Percentiles rank a stretch among this genome's conserved stretches.
phyloP scores from a whole-genome alignment of 805 yeast genomes.

The Yamadazyma philogaea region DNA sequence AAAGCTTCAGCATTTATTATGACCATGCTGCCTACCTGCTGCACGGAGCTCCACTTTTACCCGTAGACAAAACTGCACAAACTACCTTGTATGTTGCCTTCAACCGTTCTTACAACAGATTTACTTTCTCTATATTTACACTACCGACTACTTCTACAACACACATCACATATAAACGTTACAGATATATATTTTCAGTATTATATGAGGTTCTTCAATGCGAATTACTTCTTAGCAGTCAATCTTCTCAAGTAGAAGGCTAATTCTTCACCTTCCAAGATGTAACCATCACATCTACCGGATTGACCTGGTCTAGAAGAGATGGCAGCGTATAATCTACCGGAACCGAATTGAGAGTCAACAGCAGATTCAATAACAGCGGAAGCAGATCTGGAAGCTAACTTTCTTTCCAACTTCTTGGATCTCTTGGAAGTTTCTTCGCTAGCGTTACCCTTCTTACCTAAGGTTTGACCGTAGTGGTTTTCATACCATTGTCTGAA shows the following conservation, averaged over 20 bases:
- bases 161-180: slow-evolving; percentile 7
- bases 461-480: slow-evolving; percentile 92
- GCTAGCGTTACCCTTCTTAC: slow-evolving; percentile 55
- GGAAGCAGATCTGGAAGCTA: slow-evolving; percentile 84
- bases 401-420: slow-evolving; percentile 82
- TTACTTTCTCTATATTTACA: not conserved
- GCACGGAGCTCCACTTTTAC: too few relatives aligned
- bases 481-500: slow-evolving; percentile 99
- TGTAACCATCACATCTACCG: slow-evolving; percentile 99
- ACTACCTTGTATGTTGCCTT: too few relatives aligned
- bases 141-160: not conserved
- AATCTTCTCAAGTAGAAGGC: slow-evolving; percentile 99
- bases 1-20: too few relatives aligned
- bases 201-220: slow-evolving; percentile 8
- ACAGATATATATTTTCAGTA: slow-evolving; percentile 12
- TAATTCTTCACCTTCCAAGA: slow-evolving; percentile 99
- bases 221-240: slow-evolving; percentile 91
- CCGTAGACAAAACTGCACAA: too few relatives aligned
- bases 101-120: not conserved
- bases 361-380: slow-evolving; percentile 88
- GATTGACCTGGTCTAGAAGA: slow-evolving; percentile 99
- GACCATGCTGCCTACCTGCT: too few relatives aligned
- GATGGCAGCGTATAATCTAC: slow-evolving; percentile 97
- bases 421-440: slow-evolving; percentile 63
- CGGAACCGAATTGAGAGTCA: slow-evolving; percentile 96